Evolutionary conservation across 139 green algal species (phyloP), one percentile per base, ranked within the genome.

Genomic region (Eudorina sp.): DNA sequence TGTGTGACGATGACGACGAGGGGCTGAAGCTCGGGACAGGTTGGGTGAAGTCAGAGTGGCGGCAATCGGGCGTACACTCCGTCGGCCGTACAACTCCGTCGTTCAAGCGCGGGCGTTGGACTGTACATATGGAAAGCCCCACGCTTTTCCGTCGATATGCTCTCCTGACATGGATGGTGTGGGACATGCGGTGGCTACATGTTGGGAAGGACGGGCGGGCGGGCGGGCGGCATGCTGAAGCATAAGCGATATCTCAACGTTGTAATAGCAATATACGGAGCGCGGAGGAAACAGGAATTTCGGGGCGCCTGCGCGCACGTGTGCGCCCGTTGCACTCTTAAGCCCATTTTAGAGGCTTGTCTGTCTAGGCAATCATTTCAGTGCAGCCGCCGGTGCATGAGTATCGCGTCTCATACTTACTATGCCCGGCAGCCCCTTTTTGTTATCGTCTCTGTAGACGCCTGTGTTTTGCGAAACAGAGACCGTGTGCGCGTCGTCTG

Each of bases 351-450:
- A 25, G 23, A 66, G 29, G 55, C 7, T 66, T 25, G 55, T 66
- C 55, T 66, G 55, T 66, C 7, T 66, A 72, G 62, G 23, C 62
- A 19, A 40, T 46, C 66, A 46, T 75, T 75, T 18, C 46, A 25
- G 66, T 29, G 66, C 34, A 48, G 66, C 66, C 66, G 31, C 31
- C 66, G 66, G 66, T 27, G 66, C 66, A 75, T 75, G 66, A 31
- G 34, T 75, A 4, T 46, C 36, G 66, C 25, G 3, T 46, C 66
- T 14, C 25, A 48, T 40, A n/a, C n/a, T 25, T 21, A 25, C 34
- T 34, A 75, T 75, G 31, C 31, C 66, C 34, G 4, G 14, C 34
- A 75, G 13, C 11, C n/a, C 14, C 66, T 75, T 75, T 75, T 75
- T 75, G 36, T 75, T n/a, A n/a, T n/a, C n/a, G n/a, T n/a, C n/a